Base-by-base conservation (phyloP, 192 early-diverging fungal genomes). In the Phlyctochytrium planicorne region DNA sequence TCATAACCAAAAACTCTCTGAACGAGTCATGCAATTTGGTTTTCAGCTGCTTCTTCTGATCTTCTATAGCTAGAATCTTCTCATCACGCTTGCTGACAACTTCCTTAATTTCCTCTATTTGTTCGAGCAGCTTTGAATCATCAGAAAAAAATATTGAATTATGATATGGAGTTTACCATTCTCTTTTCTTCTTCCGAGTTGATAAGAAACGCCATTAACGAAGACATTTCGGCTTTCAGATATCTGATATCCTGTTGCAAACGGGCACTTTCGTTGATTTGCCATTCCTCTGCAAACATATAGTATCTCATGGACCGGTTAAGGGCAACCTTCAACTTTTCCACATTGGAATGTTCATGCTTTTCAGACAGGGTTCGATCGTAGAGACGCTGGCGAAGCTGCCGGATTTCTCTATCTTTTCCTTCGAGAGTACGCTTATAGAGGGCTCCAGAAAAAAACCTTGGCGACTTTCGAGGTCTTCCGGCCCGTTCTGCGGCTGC, bases 251-350 rank as follows among this genome's bases (percentile, higher is more conserved):
- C 80, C 30, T 69, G 62, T 56, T 80, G 75, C 62, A 87, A 62
- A n/a, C 81, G 60, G 2, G 67, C 37, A 62, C 77, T 77, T 63
- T 87, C 82, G 10, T 37, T 53, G 34, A 57, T 60, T 65, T 85
- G 83, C 85, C 85, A 87, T 53, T 84, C 83, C 70, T 87, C 85
- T 6, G 85, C 85, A 59, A 76, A 83, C 24, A 72, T 70, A 65
- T 87, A 84, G 66, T 85, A 87, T 55, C 81, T 79, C 62, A 87
- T 77, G 2, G 77, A 73, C 57, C 72, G 73, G 36, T 74, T 79
- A 17, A 87, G 60, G 0, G 83, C 85, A 0, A 34, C 62, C 52
- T 75, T 53, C 25, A 87, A 63, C 65, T 76, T 72, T 62, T 85
- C 53, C 20, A 81, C 79, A 62, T 83, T 80, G 1, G 52, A 34